A percentile compares a stretch with the other conserved stretches of the same genome.
Conservation (phyloP, 179 eudicot genomes). For the Silene coronaria region DNA sequence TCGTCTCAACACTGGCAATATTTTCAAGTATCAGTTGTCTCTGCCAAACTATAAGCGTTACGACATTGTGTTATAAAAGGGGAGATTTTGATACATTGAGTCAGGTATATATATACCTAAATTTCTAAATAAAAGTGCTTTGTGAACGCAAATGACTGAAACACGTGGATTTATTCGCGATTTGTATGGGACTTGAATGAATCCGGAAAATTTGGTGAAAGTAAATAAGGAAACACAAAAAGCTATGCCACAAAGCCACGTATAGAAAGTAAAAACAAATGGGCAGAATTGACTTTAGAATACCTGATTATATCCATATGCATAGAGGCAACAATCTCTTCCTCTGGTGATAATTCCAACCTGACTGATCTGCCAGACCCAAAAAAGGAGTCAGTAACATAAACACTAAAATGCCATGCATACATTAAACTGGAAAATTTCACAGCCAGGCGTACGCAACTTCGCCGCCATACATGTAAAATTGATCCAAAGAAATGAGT, state of each 20-base stretch:
- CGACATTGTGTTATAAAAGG: background rate
- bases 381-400: background rate
- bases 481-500: constrained; percentile 8
- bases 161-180: too few relatives aligned
- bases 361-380: constrained; percentile 48
- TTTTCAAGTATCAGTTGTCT: background rate
- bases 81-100: background rate
- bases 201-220: too few relatives aligned
- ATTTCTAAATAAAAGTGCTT: background rate
- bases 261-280: too few relatives aligned
- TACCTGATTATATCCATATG: constrained; percentile 82
- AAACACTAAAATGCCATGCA: background rate
- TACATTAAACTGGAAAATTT: background rate
- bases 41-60: background rate
- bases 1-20: background rate
- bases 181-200: too few relatives aligned
- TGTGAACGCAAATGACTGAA: too few relatives aligned
- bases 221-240: too few relatives aligned
- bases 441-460: background rate
- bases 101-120: background rate
- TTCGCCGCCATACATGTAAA: background rate
- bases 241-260: too few relatives aligned
- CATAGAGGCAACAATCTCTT: constrained; percentile 86
- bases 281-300: background rate
- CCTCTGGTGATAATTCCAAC: constrained; percentile 90